Evolutionary conservation across 1,284 basidiomycete species (phyloP).

Genomic region (Ustilago nuda): DNA sequence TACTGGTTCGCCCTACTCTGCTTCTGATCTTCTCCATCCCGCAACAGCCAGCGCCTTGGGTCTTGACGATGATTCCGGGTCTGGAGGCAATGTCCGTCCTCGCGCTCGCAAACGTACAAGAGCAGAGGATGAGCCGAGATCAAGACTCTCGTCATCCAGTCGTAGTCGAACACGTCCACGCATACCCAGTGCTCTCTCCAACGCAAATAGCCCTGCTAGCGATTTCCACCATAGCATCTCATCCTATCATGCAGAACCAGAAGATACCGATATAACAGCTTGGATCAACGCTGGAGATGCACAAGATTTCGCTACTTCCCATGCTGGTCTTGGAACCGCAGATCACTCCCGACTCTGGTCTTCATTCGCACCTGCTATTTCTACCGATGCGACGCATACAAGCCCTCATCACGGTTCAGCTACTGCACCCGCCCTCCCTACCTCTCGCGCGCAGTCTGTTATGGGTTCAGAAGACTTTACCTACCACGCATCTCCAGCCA

Average conservation of each 20-base stretch:
- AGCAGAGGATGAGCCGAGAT: constrained; percentile 44
- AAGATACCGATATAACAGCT: constrained; percentile 53
- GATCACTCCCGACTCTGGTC: constrained; percentile 51
- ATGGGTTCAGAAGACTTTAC: constrained; percentile 40
- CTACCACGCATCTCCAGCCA: constrained; percentile 29
- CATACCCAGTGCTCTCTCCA: constrained; percentile 38
- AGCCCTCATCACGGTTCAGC: constrained; percentile 39
- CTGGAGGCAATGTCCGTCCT: constrained; percentile 47
- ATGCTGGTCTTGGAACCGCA: constrained; percentile 12
- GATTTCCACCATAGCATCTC: constrained; percentile 50
- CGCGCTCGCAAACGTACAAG: constrained; percentile 44
- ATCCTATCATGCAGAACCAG: constrained; percentile 43
- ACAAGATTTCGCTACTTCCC: constrained; percentile 34
- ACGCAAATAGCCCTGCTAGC: constrained; percentile 44
- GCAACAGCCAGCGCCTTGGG: constrained; percentile 42
- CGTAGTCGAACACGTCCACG: constrained; percentile 44
- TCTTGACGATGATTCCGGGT: constrained; percentile 49
- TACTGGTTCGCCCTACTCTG: constrained; percentile 46
- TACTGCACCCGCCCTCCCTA: constrained; percentile 16
- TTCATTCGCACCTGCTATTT: constrained; percentile 39
- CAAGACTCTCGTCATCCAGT: constrained; percentile 45
- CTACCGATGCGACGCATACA: constrained; percentile 20
- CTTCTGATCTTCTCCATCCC: constrained; percentile 42
- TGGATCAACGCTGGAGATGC: constrained; percentile 54
- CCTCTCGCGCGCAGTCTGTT: constrained; percentile 36